These are phyloP conservation scores for Penicillium soppii DNA, from an alignment of 495 filamentous ascomycete genomes.

Conservation along the genomic window DNA sequence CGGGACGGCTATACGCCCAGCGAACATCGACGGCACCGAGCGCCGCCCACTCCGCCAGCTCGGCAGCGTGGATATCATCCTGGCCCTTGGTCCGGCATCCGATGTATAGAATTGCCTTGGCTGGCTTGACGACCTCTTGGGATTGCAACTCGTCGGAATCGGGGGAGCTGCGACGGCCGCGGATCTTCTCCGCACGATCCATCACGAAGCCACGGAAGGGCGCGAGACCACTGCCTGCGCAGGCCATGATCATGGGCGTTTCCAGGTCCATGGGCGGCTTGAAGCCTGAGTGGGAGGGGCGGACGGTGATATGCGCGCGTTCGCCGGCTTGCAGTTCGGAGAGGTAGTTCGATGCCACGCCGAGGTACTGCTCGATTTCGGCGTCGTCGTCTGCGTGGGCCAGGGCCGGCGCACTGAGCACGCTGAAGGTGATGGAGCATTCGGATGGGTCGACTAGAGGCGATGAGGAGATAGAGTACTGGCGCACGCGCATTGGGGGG, in stretches of 20 bases:
- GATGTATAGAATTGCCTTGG: constrained; percentile 60
- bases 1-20: constrained; percentile 52
- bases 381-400: constrained; percentile 23
- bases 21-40: constrained; percentile 58
- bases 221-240: constrained; percentile 57
- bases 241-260: constrained; percentile 67
- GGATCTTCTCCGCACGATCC: constrained; percentile 59
- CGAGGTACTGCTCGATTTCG: constrained; percentile 42
- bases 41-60: constrained; percentile 57
- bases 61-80: constrained; percentile 61
- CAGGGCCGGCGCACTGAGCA: constrained; percentile 58
- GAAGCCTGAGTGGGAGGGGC: constrained; percentile 59
- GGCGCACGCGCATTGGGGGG: constrained; percentile 70
- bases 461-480: constrained; percentile 80
- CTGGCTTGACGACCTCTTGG: constrained; percentile 36
- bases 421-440: constrained; percentile 65
- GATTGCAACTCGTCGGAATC: constrained; percentile 9
- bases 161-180: constrained; percentile 37
- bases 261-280: constrained; percentile 60
- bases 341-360: constrained; percentile 62
- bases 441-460: constrained; percentile 57
- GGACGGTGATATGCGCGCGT: constrained; percentile 59
- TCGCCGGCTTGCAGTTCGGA: constrained; percentile 57
- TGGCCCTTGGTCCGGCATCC: constrained; percentile 58
- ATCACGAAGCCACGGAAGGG: constrained; percentile 72